These are phyloP conservation scores for Pseudogymnoascus sp. DNA, from an alignment of 2,329 filamentous ascomycete species.

Conservation along the genomic window DNA sequence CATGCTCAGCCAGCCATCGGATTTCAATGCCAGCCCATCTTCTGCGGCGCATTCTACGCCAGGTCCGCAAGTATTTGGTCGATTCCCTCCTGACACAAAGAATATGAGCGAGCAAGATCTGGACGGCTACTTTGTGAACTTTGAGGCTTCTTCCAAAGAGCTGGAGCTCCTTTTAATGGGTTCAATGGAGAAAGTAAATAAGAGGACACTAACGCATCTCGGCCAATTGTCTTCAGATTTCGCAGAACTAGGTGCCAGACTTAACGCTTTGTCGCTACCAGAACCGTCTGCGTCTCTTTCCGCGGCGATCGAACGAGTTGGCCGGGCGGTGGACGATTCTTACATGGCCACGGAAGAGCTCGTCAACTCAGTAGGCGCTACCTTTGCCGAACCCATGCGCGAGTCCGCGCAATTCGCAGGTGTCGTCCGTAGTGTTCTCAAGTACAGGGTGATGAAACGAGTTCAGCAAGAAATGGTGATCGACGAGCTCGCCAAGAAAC, in stretches of 20 bases:
- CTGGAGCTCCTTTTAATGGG: constrained; percentile 81
- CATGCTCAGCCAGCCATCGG: constrained; percentile 47
- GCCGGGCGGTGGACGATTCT: constrained; percentile 89
- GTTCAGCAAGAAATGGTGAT: constrained; percentile 97
- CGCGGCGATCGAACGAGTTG: constrained; percentile 86
- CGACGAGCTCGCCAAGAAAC: constrained; percentile 87
- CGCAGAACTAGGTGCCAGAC: constrained; percentile 87
- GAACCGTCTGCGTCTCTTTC: constrained; percentile 84
- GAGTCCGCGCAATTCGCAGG: constrained; percentile 96
- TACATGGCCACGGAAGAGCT: constrained; percentile 95
- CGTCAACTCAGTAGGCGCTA: constrained; percentile 78
- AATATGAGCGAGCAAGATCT: constrained; percentile 80
- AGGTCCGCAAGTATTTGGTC: constrained; percentile 57
- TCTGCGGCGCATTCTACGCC: constrained; percentile 47
- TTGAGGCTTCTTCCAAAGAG: constrained; percentile 86
- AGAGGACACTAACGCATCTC: constrained; percentile 77
- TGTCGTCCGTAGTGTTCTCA: constrained; percentile 79
- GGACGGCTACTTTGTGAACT: constrained; percentile 92
- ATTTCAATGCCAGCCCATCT: constrained; percentile 41
- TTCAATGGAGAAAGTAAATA: constrained; percentile 94
- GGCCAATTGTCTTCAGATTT: constrained; percentile 78
- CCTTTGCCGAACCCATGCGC: constrained; percentile 94
- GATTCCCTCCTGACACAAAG: constrained; percentile 74
- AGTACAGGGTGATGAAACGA: constrained; percentile 85
- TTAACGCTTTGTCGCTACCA: constrained; percentile 92